phyloP scores from a whole-genome alignment of 139 green algal species.

The Tetraselmis chui region DNA sequence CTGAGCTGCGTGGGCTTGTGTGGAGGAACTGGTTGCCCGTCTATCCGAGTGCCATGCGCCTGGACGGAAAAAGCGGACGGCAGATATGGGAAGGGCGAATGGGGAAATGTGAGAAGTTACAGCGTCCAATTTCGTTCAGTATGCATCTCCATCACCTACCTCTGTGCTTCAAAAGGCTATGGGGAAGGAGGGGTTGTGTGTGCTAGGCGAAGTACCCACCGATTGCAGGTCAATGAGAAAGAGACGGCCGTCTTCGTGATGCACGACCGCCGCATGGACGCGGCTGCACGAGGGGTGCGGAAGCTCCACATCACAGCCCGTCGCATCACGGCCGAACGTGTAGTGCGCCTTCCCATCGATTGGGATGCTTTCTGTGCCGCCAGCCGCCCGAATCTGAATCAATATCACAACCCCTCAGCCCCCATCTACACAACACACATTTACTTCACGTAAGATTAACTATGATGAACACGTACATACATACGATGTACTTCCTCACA shows the following conservation, averaged over 20 bases:
- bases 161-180: too few relatives aligned
- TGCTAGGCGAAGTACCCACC: too few relatives aligned
- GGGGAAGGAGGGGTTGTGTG: too few relatives aligned
- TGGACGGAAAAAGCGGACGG: neutral
- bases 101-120: neutral
- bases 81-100: too few relatives aligned
- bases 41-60: neutral
- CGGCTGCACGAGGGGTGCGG: slow-evolving; percentile 26
- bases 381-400: neutral
- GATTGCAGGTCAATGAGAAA: slow-evolving; percentile 65
- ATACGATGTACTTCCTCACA: neutral
- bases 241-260: slow-evolving; percentile 55
- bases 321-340: slow-evolving; percentile 28
- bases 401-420: neutral
- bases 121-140: too few relatives aligned
- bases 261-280: slow-evolving; percentile 59
- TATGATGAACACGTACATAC: neutral
- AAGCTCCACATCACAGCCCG: slow-evolving; percentile 34
- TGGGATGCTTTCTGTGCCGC: neutral
- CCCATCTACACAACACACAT: too few relatives aligned
- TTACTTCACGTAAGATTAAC: too few relatives aligned
- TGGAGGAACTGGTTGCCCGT: neutral
- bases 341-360: slow-evolving; percentile 28
- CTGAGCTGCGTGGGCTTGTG: neutral
- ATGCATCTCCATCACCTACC: too few relatives aligned